These are phyloP conservation scores for Lycium ferocissimum DNA, from an alignment of 257 asterid species.

Conservation along the genomic window DNA sequence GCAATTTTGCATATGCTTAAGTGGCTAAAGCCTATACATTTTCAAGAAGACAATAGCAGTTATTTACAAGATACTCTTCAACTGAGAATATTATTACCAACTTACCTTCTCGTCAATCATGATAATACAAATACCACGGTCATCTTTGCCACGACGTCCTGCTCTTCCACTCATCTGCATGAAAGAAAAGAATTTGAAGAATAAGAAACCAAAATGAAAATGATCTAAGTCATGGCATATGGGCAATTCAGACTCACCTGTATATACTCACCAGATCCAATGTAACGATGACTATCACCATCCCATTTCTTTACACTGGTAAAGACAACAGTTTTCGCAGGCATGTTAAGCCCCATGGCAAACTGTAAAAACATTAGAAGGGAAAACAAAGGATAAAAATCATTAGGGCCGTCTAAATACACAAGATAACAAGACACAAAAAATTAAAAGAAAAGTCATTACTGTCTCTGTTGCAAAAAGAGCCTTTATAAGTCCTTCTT, in stretches of 20 bases:
- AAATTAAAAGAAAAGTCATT: slow-evolving; percentile 24
- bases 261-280: slow-evolving; percentile 98
- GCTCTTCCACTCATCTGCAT: slow-evolving; percentile 99
- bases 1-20: background rate
- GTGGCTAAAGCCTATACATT: background rate
- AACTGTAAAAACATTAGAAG: slow-evolving; percentile 52
- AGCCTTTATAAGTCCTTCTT: slow-evolving; percentile 99
- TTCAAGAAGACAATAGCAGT: slow-evolving; percentile 23
- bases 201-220: background rate
- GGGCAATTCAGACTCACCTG: slow-evolving; percentile 68
- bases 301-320: slow-evolving; percentile 96
- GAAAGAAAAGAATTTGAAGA: slow-evolving; percentile 33
- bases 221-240: slow-evolving; percentile 13
- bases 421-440: background rate
- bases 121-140: slow-evolving; percentile 88
- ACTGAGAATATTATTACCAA: background rate
- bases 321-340: slow-evolving; percentile 99
- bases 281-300: slow-evolving; percentile 94
- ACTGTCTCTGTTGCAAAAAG: slow-evolving; percentile 99
- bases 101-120: slow-evolving; percentile 93
- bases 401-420: background rate
- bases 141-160: slow-evolving; percentile 99
- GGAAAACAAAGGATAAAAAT: slow-evolving; percentile 36
- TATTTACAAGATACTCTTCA: slow-evolving; percentile 11
- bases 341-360: slow-evolving; percentile 99